These are phyloP conservation scores for Phytophthora pistaciae DNA, from an alignment of 352 stramenopile genomes.

Conservation along the genomic window DNA sequence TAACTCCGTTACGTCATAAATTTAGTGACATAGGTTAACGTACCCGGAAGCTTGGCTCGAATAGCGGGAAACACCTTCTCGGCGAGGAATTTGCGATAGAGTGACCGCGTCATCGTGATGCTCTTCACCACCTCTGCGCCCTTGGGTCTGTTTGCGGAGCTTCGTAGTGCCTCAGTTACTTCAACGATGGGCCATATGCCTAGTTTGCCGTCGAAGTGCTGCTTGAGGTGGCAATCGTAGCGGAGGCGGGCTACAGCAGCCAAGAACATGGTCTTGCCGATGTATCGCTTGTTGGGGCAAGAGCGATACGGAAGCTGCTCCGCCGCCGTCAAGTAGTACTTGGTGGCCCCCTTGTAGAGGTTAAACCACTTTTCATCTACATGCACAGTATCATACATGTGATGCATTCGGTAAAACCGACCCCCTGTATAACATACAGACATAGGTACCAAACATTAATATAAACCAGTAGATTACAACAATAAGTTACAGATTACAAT, in stretches of 20 bases:
- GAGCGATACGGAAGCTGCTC: slow-evolving; percentile 8
- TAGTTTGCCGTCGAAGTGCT: slow-evolving; percentile 26
- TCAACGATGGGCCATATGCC: slow-evolving; percentile 23
- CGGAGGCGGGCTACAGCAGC: slow-evolving; percentile 11
- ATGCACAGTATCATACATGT: slow-evolving; percentile 23
- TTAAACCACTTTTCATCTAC: slow-evolving; percentile 34
- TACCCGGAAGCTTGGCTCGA: neutral
- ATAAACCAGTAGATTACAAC: slow-evolving; percentile 2
- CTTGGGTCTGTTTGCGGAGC: slow-evolving; percentile 1
- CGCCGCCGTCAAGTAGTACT: slow-evolving; percentile 9
- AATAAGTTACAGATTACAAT: neutral
- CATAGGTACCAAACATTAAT: neutral
- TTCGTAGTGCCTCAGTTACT: neutral
- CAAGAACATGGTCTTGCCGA: slow-evolving; percentile 25
- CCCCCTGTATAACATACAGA: neutral
- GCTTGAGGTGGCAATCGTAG: slow-evolving; percentile 11
- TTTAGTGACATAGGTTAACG: neutral
- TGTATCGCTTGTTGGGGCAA: slow-evolving; percentile 10
- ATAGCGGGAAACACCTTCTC: neutral
- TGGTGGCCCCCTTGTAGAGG: slow-evolving; percentile 10
- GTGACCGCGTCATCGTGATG: neutral
- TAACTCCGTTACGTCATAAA: neutral
- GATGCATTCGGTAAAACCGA: slow-evolving; percentile 5
- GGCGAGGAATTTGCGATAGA: neutral
- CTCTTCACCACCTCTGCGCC: neutral